Evolutionary conservation across 768 basidiomycete species (phyloP).

Genomic region (Austroboletus festivus): DNA sequence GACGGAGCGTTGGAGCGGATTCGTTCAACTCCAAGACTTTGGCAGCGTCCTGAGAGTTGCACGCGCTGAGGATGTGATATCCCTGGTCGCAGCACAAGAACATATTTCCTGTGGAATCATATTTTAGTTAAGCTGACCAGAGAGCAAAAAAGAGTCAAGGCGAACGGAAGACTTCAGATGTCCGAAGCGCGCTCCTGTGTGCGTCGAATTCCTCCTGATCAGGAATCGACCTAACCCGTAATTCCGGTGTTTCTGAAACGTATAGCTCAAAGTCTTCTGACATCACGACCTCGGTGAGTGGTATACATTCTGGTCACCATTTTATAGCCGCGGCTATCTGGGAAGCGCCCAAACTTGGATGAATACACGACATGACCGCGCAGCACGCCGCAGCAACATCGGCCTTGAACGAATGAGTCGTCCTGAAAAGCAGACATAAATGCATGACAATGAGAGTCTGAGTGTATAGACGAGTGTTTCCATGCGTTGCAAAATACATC

Average conservation of each 20-base stretch:
- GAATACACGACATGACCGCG: constrained; percentile 20
- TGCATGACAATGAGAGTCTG: constrained; percentile 1
- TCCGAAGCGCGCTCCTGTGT: constrained; percentile 44
- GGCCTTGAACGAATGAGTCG: constrained; percentile 12
- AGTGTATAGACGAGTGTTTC: constrained; percentile 26
- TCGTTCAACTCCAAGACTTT: constrained; percentile 56
- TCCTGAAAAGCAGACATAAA: not conserved
- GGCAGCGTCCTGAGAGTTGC: constrained; percentile 22
- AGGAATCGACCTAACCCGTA: constrained; percentile 51
- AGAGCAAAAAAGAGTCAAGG: constrained; percentile 8
- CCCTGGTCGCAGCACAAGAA: constrained; percentile 53
- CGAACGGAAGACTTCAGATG: constrained; percentile 66
- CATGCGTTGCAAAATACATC: constrained; percentile 39
- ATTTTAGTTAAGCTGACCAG: constrained; percentile 5
- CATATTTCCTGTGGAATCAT: constrained; percentile 54
- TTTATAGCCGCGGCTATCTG: not conserved
- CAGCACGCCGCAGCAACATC: too few relatives aligned
- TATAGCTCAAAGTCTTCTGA: constrained; percentile 29
- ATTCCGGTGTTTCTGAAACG: constrained; percentile 48
- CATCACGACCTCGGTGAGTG: constrained; percentile 9
- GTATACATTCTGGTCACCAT: not conserved
- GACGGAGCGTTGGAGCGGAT: constrained; percentile 41
- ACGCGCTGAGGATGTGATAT: constrained; percentile 6
- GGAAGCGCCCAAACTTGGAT: constrained; percentile 4
- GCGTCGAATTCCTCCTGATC: constrained; percentile 52